Conservation (phyloP, 495 filamentous ascomycete species). For the Xylaria longipes region DNA sequence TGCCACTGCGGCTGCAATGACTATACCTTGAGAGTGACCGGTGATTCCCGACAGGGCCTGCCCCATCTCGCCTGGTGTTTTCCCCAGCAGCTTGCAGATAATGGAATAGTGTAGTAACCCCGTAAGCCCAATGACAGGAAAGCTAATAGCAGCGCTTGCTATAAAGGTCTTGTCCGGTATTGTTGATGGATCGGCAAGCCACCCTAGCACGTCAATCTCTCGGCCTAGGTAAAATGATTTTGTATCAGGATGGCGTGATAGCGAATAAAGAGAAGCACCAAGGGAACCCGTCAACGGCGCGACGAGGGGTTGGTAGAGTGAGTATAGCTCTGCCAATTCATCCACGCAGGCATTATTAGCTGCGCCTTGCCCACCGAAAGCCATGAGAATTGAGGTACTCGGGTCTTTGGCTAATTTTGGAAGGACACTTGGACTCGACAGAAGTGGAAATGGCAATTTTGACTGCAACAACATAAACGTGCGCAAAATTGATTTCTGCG, state of each 20-base stretch:
- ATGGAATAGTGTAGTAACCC: conserved; percentile 85
- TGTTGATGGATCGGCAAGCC: conserved; percentile 75
- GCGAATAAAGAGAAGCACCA: conserved; percentile 67
- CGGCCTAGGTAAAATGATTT: conserved; percentile 80
- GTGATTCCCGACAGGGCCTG: conserved; percentile 77
- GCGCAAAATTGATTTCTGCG: conserved; percentile 16
- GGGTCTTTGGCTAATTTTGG: conserved; percentile 14
- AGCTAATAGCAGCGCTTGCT: conserved; percentile 67
- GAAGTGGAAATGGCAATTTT: conserved; percentile 10
- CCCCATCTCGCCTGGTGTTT: conserved; percentile 75
- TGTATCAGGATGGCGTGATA: conserved; percentile 74
- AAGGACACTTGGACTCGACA: conserved; percentile 11
- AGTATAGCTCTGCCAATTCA: conserved; percentile 78
- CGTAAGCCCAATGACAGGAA: conserved; percentile 85
- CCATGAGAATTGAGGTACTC: conserved; percentile 1
- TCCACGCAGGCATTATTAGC: conserved; percentile 50
- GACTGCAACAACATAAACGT: conserved; percentile 19
- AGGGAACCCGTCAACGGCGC: conserved; percentile 71
- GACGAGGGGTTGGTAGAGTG: conserved; percentile 76
- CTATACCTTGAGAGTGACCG: conserved; percentile 87
- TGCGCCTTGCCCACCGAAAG: conserved; percentile 16
- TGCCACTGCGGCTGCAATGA: conserved; percentile 83
- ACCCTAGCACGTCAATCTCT: conserved; percentile 79
- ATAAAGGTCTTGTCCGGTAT: conserved; percentile 85
- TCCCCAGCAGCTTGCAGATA: conserved; percentile 80